Conservation (phyloP, 2,329 filamentous ascomycete genomes). For the Fusarium verrucosum region DNA sequence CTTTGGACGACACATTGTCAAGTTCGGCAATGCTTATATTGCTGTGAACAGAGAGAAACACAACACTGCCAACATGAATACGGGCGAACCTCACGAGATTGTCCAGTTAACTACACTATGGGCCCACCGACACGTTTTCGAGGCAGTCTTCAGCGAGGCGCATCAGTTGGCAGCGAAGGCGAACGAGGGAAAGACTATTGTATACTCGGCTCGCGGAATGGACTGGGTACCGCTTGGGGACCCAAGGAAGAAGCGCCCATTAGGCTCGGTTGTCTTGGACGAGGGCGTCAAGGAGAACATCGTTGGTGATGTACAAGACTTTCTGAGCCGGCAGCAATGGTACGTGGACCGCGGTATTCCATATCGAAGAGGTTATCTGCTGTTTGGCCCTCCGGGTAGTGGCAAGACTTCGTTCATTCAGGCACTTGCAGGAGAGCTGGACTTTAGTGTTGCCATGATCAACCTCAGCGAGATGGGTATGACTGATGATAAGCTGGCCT, state of each 20-base stretch:
- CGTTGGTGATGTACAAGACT: conserved; percentile 82
- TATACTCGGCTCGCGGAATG: conserved; percentile 85
- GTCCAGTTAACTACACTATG: conserved; percentile 93
- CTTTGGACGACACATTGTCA: conserved; percentile 87
- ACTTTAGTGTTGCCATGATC: conserved; percentile 91
- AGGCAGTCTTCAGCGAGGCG: conserved; percentile 88
- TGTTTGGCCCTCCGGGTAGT: conserved; percentile 89
- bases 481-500: conserved; percentile 88
- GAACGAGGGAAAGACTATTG: conserved; percentile 90
- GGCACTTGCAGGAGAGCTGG: conserved; percentile 88
- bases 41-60: conserved; percentile 88
- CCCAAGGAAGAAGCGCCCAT: conserved; percentile 83
- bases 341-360: conserved; percentile 95
- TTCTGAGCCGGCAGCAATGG: conserved; percentile 82
- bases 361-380: conserved; percentile 86
- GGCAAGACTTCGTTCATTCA: conserved; percentile 98
- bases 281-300: conserved; percentile 84
- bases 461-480: conserved; percentile 90
- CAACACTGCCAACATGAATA: conserved; percentile 79
- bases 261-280: conserved; percentile 88
- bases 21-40: conserved; percentile 87
- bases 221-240: conserved; percentile 88
- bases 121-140: conserved; percentile 87
- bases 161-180: conserved; percentile 80
- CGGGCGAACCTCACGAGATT: conserved; percentile 92